Percentiles rank a stretch among this genome's conserved stretches.
These are phyloP conservation scores for Trichoderma guizhouense DNA, from an alignment of 2,329 filamentous ascomycete genomes.

Conservation along the genomic window DNA sequence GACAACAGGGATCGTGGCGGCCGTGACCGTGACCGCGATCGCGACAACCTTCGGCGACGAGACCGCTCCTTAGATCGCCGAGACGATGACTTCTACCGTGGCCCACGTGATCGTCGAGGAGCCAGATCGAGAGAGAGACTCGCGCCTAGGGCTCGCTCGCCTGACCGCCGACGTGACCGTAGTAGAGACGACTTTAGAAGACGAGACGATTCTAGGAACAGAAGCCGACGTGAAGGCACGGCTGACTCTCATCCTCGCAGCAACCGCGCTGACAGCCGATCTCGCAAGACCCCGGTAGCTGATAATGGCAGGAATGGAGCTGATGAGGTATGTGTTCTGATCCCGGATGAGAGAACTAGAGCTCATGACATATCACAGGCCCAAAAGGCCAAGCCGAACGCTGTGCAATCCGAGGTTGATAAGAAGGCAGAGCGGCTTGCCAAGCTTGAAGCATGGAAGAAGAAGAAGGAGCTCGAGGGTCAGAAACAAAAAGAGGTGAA, in stretches of 20 bases:
- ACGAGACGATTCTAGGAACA: slow-evolving; percentile 67
- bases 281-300: slow-evolving; percentile 48
- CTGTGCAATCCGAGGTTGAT: slow-evolving; percentile 62
- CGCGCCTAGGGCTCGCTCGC: slow-evolving; percentile 56
- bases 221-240: slow-evolving; percentile 65
- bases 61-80: slow-evolving; percentile 67
- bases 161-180: slow-evolving; percentile 56
- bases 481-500: slow-evolving; percentile 68
- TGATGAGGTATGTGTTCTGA: slow-evolving; percentile 40
- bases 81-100: slow-evolving; percentile 63
- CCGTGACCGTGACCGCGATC: slow-evolving; percentile 47
- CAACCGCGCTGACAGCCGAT: slow-evolving; percentile 62
- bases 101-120: slow-evolving; percentile 55
- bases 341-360: neutral
- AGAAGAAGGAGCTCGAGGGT: slow-evolving; percentile 76
- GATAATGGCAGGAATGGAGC: slow-evolving; percentile 49
- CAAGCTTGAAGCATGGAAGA: slow-evolving; percentile 87
- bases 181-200: slow-evolving; percentile 67
- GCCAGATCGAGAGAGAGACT: slow-evolving; percentile 61
- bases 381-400: slow-evolving; percentile 46
- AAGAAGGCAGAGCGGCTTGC: slow-evolving; percentile 76
- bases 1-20: slow-evolving; percentile 54
- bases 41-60: slow-evolving; percentile 60
- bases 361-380: slow-evolving; percentile 41
- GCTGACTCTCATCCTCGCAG: slow-evolving; percentile 65